phyloP scores from a whole-genome alignment of 2,329 filamentous ascomycete genomes.

The Epichloe sibirici region DNA sequence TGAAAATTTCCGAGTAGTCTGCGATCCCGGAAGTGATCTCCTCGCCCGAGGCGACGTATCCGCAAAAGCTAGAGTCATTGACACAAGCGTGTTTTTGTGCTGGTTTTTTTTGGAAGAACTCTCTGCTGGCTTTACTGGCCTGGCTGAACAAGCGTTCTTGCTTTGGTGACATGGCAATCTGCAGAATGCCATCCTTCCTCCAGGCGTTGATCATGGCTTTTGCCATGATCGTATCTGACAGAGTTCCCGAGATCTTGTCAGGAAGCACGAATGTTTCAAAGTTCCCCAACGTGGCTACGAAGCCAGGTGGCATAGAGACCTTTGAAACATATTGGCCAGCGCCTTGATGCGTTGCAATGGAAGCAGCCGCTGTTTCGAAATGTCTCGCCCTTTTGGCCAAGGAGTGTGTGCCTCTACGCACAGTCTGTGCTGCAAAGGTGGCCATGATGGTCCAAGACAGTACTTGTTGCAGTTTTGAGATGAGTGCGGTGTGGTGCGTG shows the following conservation, averaged over 20 bases:
- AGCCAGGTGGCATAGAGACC: conserved; percentile 16
- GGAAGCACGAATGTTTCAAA: conserved; percentile 33
- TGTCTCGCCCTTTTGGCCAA: not conserved
- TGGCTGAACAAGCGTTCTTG: conserved; percentile 23
- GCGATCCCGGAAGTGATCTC: conserved; percentile 35
- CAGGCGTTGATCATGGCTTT: conserved; percentile 29
- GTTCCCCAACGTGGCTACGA: conserved; percentile 12
- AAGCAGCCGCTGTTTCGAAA: not conserved
- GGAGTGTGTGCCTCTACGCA: not conserved
- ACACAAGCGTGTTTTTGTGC: conserved; percentile 29
- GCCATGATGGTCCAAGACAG: conserved; percentile 1
- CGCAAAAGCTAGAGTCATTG: conserved; percentile 32
- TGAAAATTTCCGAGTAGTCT: conserved; percentile 41
- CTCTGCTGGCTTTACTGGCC: conserved; percentile 24
- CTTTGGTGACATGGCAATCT: conserved; percentile 26
- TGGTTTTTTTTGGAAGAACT: conserved; percentile 26
- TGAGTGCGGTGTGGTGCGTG: not conserved
- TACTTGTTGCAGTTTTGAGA: not conserved
- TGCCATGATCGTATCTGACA: conserved; percentile 24
- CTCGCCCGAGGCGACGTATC: conserved; percentile 37
- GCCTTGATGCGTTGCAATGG: not conserved
- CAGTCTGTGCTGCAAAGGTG: not conserved
- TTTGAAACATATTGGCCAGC: not conserved
- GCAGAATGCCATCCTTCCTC: conserved; percentile 33
- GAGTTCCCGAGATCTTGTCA: conserved; percentile 20